These are phyloP conservation scores for Mortierella hygrophila DNA, from an alignment of 192 early-diverging fungal species.

Conservation along the genomic window DNA sequence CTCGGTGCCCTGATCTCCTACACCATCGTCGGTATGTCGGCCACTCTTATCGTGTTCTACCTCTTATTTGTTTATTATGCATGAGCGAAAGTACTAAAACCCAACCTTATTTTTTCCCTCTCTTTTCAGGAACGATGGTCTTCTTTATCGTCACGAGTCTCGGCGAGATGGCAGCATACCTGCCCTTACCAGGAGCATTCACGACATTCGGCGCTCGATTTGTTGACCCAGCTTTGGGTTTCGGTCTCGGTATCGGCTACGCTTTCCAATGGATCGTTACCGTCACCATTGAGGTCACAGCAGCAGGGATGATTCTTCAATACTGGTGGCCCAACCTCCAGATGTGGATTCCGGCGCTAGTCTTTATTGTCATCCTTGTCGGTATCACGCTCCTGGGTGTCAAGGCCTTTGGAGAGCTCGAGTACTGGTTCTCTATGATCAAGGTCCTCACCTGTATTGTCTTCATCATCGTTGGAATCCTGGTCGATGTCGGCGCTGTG, in stretches of 20 bases:
- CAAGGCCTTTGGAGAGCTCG: constrained; percentile 76
- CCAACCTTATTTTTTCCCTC: not conserved
- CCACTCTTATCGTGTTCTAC: too few species aligned
- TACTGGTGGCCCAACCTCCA: constrained; percentile 72
- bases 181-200: constrained; percentile 87
- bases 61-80: not conserved
- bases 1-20: constrained; percentile 85
- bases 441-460: constrained; percentile 87
- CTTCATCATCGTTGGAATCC: constrained; percentile 85
- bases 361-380: constrained; percentile 69
- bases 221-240: constrained; percentile 82
- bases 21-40: constrained; percentile 48
- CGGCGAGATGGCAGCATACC: constrained; percentile 89
- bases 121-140: constrained; percentile 69
- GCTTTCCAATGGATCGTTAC: constrained; percentile 75
- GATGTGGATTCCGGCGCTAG: constrained; percentile 65
- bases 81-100: not conserved
- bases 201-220: constrained; percentile 80
- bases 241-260: constrained; percentile 73
- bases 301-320: constrained; percentile 81
- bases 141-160: constrained; percentile 85
- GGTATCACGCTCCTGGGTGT: constrained; percentile 75
- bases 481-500: constrained; percentile 73
- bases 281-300: constrained; percentile 82
- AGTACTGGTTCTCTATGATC: constrained; percentile 84